Percentiles rank a stretch among this genome's conserved stretches.
Evolutionary conservation across 2,329 filamentous ascomycete species (phyloP).

Genomic region (Diaporthe vaccinii): DNA sequence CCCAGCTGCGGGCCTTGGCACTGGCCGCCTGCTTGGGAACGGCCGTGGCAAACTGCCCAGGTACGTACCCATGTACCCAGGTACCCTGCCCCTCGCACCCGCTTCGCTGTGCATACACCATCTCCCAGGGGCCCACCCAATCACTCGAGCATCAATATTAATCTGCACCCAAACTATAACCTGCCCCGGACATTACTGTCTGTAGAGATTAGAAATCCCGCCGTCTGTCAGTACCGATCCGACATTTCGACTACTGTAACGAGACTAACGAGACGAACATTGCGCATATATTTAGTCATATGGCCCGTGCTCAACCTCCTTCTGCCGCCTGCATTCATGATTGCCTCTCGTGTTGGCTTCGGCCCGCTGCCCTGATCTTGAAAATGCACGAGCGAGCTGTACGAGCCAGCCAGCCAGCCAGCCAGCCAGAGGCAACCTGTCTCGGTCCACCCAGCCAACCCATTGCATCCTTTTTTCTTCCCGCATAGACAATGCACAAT

Average conservation of each 20-base stretch:
- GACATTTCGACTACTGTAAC: slow-evolving; percentile 15
- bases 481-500: slow-evolving; percentile 18
- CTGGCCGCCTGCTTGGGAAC: neutral
- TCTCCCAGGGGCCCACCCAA: slow-evolving; percentile 25
- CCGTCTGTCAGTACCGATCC: neutral
- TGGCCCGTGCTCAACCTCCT: slow-evolving; percentile 12
- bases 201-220: slow-evolving; percentile 17
- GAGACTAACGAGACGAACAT: slow-evolving; percentile 15
- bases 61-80: neutral
- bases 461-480: neutral
- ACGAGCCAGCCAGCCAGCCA: neutral
- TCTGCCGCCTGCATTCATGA: neutral
- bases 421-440: neutral
- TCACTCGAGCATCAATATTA: slow-evolving; percentile 29
- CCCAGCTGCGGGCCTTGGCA: slow-evolving; percentile 16
- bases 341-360: slow-evolving; percentile 11
- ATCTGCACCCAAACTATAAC: slow-evolving; percentile 30
- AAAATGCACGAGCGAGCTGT: neutral
- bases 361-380: neutral
- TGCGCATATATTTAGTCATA: slow-evolving; percentile 19
- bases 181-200: slow-evolving; percentile 22
- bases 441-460: neutral
- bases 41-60: neutral
- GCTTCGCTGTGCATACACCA: slow-evolving; percentile 10
- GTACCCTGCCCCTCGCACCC: slow-evolving; percentile 18